Base-by-base conservation (phyloP, 2,329 filamentous ascomycete species). In the Diaporthe australafricana region DNA sequence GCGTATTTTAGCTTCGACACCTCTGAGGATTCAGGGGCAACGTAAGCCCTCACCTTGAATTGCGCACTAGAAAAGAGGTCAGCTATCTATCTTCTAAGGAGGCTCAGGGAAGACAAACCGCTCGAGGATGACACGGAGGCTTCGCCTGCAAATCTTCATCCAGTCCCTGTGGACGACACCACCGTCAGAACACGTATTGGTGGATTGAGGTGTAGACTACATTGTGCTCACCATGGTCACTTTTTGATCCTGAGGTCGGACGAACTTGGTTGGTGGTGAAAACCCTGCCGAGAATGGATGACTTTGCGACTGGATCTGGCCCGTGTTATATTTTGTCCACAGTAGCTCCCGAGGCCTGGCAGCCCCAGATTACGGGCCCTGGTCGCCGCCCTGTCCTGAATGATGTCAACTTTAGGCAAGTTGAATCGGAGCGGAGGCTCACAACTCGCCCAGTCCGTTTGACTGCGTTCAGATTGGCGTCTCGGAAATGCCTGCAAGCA, bases 101-200 rank as follows among this genome's bases (percentile, higher is more conserved):
- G 2, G 48, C 32, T 72, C 50, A 55, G 56, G 32, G 40, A 48
- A 25, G 50, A 87, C 92, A 81, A 84, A 95, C 93, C 74, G 95
- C 96, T 79, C 92, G 89, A 71, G 94, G 90, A 84, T 97, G 95
- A 79, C 95, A 98, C 30, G 95, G 92, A 74, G 94, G 94, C 77
- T 93, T 89, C 45, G 89, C 88, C 72, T 89, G 89, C 45, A 97
- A 81, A 80, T 95, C 94, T 78, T 93, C 87, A 77, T 94, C 90
- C 17, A 92, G 81, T 71, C 82, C 81, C 85, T 87, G 72, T 27
- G 70, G 20, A 12, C 45, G 30, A 32, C 8, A 47, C 17, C 14
- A 2, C 20, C 7, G 25, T 48, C 45, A 57, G 65, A 40, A 47
- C 42, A 17, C 30, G 20, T 27, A 16, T 17, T 35, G n/a, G 22